Evolutionary conservation across 1,139 yeast genomes (phyloP), one percentile per base, ranked within the genome.

Genomic region (Scheffersomyces illinoinensis): DNA sequence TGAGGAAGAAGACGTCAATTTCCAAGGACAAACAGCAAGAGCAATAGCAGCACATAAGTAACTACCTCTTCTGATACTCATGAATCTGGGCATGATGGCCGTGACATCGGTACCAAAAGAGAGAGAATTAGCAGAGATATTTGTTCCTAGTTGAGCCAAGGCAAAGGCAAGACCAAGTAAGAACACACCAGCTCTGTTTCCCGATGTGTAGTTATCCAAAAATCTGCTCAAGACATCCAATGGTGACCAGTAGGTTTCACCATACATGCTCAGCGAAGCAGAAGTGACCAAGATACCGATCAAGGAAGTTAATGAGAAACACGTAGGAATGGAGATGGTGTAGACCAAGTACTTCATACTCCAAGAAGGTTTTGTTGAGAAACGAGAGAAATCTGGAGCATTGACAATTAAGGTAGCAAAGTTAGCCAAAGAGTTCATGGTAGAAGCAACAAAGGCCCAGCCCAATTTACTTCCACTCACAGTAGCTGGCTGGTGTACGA

Each of bases 101-200:
- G 97, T 85, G 77, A 91, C 85, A 75, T 93, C 98, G 4, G 97
- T 92, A 70, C 97, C 97, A 57, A 96, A 95, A 4, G 96, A 88
- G 57, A 93, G 79, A 4, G 97, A 89, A 75, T 93, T 93, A 17
- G 97, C 97, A 49, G 96, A 86, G 63, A 93, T 90, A 71, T 93
- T 93, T n/a, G 96, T 90, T 71, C 97, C 97, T 63, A 91, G 78
- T 75, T 92, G 97, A 19, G 97, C 96, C 60, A 92, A 74, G 1
- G 92, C 90, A 76, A 92, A 90, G 1, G 91, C 92, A 53, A 86
- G 77, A 5, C 93, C 84, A 64, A 92, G 87, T 62, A 93, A 81
- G 73, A 93, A 93, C 1, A 89, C 96, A 64, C 97, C 98, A 21
- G 93, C 96, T 90, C 96, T 60, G 80, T 78, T 92, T 20, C 81